Conservation (phyloP, 2,329 filamentous ascomycete genomes). For the Botrytis pseudocinerea region DNA sequence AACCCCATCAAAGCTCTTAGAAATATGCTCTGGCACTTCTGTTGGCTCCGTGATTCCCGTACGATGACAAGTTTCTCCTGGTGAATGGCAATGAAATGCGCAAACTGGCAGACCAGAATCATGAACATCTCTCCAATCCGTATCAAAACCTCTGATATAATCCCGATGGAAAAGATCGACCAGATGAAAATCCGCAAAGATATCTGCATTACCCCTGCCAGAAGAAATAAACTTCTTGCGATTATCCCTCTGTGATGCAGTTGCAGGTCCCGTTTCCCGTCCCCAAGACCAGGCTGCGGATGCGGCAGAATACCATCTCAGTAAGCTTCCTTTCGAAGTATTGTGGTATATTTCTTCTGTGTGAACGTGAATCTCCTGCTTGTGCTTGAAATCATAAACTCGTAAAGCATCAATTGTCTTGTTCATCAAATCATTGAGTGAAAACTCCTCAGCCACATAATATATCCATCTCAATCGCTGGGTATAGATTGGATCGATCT, state of each 20-base stretch:
- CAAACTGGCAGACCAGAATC: slow-evolving; percentile 13
- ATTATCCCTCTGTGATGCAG: slow-evolving; percentile 11
- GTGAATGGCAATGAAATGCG: slow-evolving; percentile 7
- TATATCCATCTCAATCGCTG: slow-evolving; percentile 9
- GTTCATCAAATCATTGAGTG: slow-evolving; percentile 12
- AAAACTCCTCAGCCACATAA: slow-evolving; percentile 12
- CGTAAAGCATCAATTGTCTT: slow-evolving; percentile 10
- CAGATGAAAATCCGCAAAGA: slow-evolving; percentile 2
- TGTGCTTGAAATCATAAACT: not conserved
- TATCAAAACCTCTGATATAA: slow-evolving; percentile 13
- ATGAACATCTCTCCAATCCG: slow-evolving; percentile 13
- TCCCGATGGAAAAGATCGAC: slow-evolving; percentile 8
- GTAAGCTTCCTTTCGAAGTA: slow-evolving; percentile 6
- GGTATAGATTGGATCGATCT: not conserved
- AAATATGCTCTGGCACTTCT: slow-evolving; percentile 10
- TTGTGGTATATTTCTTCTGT: slow-evolving; percentile 11
- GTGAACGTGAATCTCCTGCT: not conserved
- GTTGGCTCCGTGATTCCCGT: slow-evolving; percentile 8
- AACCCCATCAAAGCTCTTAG: slow-evolving; percentile 1
- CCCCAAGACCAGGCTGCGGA: slow-evolving; percentile 19
- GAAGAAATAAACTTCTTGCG: slow-evolving; percentile 11
- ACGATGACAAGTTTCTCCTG: slow-evolving; percentile 15
- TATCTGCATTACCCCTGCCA: not conserved
- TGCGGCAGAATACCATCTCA: slow-evolving; percentile 19
- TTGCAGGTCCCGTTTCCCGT: slow-evolving; percentile 17